Evolutionary conservation across 176 grass and related monocot species (phyloP), one percentile per base, ranked within the genome.

Genomic region (Avena eriantha): DNA sequence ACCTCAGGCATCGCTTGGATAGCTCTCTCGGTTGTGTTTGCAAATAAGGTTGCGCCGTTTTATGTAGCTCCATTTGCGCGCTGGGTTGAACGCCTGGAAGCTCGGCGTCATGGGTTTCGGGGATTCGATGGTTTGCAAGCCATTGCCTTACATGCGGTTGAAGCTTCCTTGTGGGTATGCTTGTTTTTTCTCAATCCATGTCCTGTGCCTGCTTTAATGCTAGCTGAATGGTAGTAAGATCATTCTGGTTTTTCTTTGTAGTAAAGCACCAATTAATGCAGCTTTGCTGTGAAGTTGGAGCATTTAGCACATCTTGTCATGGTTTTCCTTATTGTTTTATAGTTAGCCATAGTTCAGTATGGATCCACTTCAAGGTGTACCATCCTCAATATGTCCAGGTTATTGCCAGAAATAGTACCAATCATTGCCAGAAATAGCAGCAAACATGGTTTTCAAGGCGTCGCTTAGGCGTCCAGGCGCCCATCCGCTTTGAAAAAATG

Each of bases 131-230:
- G 13, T 10, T 72, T 83, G 64, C 81, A 88, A 58, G 14, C 78
- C 53, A 0, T 79, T 61, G 74, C 29, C 1, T 51, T 84, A 36
- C 21, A 49, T 57, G 48, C 51, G 3, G 14, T 84, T 21, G 87
- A 88, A 84, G 64, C 43, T 14, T 68, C 51, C 2, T 12, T 73
- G 0, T 59, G 79, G 53, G 87, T 88, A 88, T 88, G 72, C 34
- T 8, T 61, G 3, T 71, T 70, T n/a, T 13, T 56, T 71, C 64
- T 67, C 46, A 36, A 21, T 16, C 49, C 9, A 19, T 77, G 16
- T 12, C 17, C 73, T 33, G 16, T 3, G n/a, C 26, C n/a, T 17
- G 16, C 16, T 71, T 45, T 43, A 71, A 12, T 71, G 19, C 18
- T 43, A 41, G 36, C 17, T 72, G 69, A 21, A 22, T 29, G 29